A percentile compares a stretch with the other conserved stretches of the same genome.
These are phyloP conservation scores for Melampsora larici-populina DNA, from an alignment of 1,284 basidiomycete genomes.

Conservation along the genomic window DNA sequence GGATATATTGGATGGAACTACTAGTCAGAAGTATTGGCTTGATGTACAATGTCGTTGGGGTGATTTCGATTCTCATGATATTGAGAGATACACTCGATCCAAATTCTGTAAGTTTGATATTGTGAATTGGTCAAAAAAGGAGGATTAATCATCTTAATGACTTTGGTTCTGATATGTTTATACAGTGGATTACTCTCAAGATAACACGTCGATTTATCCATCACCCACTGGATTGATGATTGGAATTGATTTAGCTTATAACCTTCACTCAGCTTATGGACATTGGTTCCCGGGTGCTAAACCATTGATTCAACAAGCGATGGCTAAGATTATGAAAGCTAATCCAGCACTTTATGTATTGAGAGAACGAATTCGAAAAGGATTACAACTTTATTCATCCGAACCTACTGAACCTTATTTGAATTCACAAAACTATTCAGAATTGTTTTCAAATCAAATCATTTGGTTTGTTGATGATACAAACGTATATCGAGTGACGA, in stretches of 20 bases:
- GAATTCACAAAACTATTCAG: slow-evolving; percentile 94
- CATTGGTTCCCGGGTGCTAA: slow-evolving; percentile 99
- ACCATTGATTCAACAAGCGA: slow-evolving; percentile 94
- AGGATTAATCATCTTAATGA: slow-evolving; percentile 85
- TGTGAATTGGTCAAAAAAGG: slow-evolving; percentile 42
- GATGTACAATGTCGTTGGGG: slow-evolving; percentile 97
- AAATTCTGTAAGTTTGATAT: slow-evolving; percentile 41
- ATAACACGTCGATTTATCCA: slow-evolving; percentile 96
- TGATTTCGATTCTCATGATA: slow-evolving; percentile 98
- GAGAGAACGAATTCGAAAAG: slow-evolving; percentile 97
- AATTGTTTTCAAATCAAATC: slow-evolving; percentile 98
- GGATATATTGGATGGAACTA: slow-evolving; percentile 93
- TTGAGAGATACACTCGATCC: slow-evolving; percentile 59
- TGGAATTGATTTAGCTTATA: slow-evolving; percentile 97
- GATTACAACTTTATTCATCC: slow-evolving; percentile 95
- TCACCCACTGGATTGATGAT: slow-evolving; percentile 98
- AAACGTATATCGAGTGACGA: slow-evolving; percentile 98
- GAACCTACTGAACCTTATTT: slow-evolving; percentile 99
- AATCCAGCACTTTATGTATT: slow-evolving; percentile 97
- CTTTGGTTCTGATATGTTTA: slow-evolving; percentile 71
- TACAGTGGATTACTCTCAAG: slow-evolving; percentile 61
- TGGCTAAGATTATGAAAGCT: slow-evolving; percentile 99
- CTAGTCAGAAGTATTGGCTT: slow-evolving; percentile 98
- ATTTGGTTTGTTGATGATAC: slow-evolving; percentile 99
- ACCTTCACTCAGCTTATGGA: slow-evolving; percentile 97